Evolutionary conservation across 768 basidiomycete genomes (phyloP).

Genomic region (Mycena alexandri): DNA sequence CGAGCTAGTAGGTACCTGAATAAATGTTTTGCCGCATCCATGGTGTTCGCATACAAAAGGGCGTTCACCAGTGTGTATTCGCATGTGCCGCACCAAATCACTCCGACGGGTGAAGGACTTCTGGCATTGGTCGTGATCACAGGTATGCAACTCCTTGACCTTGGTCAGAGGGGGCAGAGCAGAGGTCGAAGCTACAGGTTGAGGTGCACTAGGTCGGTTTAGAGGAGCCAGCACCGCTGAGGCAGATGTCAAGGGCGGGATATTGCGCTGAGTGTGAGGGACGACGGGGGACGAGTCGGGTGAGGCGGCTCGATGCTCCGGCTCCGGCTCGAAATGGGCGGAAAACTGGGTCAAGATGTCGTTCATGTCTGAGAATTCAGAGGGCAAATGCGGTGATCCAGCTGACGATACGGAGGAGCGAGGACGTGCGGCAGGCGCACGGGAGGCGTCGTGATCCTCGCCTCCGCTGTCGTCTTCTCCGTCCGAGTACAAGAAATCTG

Average conservation of each 20-base stretch:
- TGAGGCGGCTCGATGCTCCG: conserved; percentile 56
- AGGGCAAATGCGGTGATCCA: conserved; percentile 63
- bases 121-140: conserved; percentile 78
- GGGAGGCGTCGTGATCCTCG: conserved; percentile 51
- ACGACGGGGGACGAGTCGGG: conserved; percentile 61
- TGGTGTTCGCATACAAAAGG: conserved; percentile 81
- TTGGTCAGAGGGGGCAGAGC: conserved; percentile 45
- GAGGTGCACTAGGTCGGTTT: conserved; percentile 49
- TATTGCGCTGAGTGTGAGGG: conserved; percentile 54
- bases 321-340: conserved; percentile 73
- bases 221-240: conserved; percentile 52
- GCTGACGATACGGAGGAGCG: conserved; percentile 51
- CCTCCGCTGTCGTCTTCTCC: conserved; percentile 59
- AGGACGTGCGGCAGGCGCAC: conserved; percentile 50
- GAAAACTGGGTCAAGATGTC: conserved; percentile 84
- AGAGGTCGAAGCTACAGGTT: conserved; percentile 68
- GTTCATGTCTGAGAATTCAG: conserved; percentile 78
- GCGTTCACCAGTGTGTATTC: conserved; percentile 92
- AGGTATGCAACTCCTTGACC: conserved; percentile 65
- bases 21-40: conserved; percentile 91
- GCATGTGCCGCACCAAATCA: conserved; percentile 86
- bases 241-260: conserved; percentile 35
- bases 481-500: conserved; percentile 69
- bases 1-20: conserved; percentile 70
- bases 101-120: conserved; percentile 89